Evolutionary conservation across 2,329 filamentous ascomycete genomes (phyloP).

Genomic region (Penicillium brasilianum): DNA sequence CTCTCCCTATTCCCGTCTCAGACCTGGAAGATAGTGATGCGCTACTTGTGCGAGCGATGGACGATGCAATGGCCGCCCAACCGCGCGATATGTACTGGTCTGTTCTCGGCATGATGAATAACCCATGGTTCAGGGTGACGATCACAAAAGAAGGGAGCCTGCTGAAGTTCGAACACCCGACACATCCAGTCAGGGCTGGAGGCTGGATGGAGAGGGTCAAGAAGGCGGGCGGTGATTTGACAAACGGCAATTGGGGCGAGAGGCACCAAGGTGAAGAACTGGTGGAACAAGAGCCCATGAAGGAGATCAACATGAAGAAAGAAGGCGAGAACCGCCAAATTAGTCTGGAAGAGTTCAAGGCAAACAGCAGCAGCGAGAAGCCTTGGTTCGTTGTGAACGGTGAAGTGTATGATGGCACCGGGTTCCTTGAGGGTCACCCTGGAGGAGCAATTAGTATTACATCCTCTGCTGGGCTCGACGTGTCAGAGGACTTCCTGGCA

Average conservation of each 20-base stretch:
- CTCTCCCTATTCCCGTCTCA: constrained; percentile 67
- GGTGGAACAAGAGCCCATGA: constrained; percentile 55
- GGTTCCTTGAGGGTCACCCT: constrained; percentile 80
- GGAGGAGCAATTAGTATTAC: constrained; percentile 85
- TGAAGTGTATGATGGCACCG: constrained; percentile 85
- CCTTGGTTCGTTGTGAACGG: constrained; percentile 91
- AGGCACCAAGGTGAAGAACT: constrained; percentile 58
- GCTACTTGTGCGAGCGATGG: constrained; percentile 84
- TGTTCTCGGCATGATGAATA: constrained; percentile 97
- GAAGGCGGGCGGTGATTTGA: constrained; percentile 76
- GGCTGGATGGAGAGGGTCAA: constrained; percentile 96
- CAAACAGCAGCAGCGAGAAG: constrained; percentile 66
- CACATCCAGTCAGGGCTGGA: constrained; percentile 76
- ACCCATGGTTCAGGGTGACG: constrained; percentile 85
- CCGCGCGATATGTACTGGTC: constrained; percentile 96
- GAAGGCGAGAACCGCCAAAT: constrained; percentile 67
- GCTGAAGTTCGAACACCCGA: constrained; percentile 85
- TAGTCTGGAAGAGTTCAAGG: constrained; percentile 71
- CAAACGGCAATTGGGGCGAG: constrained; percentile 86
- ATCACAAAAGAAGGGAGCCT: constrained; percentile 69
- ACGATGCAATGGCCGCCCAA: constrained; percentile 84
- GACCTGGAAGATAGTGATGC: constrained; percentile 70
- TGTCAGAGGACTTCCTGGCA: constrained; percentile 85
- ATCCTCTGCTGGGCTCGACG: constrained; percentile 79
- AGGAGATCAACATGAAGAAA: constrained; percentile 79